Conservation (phyloP, 495 filamentous ascomycete species). For the Neurospora tetrasperma region DNA sequence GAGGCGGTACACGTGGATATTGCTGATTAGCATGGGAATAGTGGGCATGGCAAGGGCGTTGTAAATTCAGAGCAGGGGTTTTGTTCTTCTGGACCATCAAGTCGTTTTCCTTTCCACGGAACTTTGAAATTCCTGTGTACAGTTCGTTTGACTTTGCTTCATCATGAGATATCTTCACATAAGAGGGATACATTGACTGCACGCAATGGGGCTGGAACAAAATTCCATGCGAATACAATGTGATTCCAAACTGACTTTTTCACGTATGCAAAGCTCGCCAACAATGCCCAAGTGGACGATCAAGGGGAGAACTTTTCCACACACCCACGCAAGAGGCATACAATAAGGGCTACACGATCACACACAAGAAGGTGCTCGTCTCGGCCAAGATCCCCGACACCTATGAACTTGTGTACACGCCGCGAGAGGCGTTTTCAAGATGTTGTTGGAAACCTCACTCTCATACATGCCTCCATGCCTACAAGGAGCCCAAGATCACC, state of each 20-base stretch:
- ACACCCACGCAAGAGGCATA: too few relatives aligned
- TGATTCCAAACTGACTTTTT: not conserved
- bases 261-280: too few relatives aligned
- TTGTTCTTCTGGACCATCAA: not conserved
- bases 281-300: too few relatives aligned
- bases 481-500: too few relatives aligned
- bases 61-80: not conserved
- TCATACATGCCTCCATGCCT: too few relatives aligned
- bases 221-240: not conserved
- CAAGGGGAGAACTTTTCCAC: too few relatives aligned
- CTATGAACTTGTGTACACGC: too few relatives aligned
- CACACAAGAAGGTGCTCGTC: too few relatives aligned
- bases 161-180: not conserved
- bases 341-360: too few relatives aligned
- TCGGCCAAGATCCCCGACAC: too few relatives aligned
- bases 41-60: not conserved
- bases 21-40: not conserved
- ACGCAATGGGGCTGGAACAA: not conserved
- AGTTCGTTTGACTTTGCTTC: not conserved
- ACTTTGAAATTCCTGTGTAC: not conserved
- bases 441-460: too few relatives aligned
- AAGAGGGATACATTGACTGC: not conserved
- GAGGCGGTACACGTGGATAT: accelerated
- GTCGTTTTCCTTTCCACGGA: not conserved
- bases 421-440: too few relatives aligned